Evolutionary conservation across 345 rosid species (phyloP).

Genomic region (Citrus medica): DNA sequence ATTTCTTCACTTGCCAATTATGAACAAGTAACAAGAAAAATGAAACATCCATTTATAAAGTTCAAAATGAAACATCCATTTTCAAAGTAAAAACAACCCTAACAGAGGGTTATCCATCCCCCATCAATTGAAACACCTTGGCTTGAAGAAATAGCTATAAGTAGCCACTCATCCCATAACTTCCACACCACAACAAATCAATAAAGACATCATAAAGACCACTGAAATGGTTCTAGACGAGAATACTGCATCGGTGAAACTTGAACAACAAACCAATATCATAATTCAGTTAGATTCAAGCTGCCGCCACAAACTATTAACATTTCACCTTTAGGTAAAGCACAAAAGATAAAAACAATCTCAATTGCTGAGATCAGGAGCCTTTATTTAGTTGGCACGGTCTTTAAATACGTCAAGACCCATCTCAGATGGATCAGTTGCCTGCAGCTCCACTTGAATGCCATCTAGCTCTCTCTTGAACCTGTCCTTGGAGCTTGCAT

Average conservation of each 20-base stretch:
- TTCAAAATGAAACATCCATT: background rate
- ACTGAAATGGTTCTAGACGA: constrained; percentile 18
- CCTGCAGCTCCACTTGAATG: constrained; percentile 59
- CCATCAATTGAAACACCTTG: constrained; percentile 4
- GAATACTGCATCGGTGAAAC: constrained; percentile 25
- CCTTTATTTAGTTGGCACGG: constrained; percentile 34
- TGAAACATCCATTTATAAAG: background rate
- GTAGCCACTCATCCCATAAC: constrained; percentile 12
- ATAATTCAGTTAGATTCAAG: constrained; percentile 30
- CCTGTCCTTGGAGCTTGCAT: constrained; percentile 32
- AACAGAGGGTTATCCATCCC: background rate
- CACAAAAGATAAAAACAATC: constrained; percentile 1
- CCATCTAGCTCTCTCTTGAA: constrained; percentile 54
- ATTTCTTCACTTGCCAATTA: background rate
- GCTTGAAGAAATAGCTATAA: constrained; percentile 5
- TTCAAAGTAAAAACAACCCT: background rate
- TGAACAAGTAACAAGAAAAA: background rate
- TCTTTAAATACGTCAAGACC: constrained; percentile 50
- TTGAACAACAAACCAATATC: constrained; percentile 24
- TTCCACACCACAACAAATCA: constrained; percentile 21
- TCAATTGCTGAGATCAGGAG: background rate
- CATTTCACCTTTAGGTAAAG: constrained; percentile 18
- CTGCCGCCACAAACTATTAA: constrained; percentile 27
- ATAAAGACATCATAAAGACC: constrained; percentile 12
- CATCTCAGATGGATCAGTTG: constrained; percentile 65